A percentile compares a stretch with the other conserved stretches of the same genome.
phyloP scores from a whole-genome alignment of 805 yeast species.

The Scheffersomyces ergatensis region DNA sequence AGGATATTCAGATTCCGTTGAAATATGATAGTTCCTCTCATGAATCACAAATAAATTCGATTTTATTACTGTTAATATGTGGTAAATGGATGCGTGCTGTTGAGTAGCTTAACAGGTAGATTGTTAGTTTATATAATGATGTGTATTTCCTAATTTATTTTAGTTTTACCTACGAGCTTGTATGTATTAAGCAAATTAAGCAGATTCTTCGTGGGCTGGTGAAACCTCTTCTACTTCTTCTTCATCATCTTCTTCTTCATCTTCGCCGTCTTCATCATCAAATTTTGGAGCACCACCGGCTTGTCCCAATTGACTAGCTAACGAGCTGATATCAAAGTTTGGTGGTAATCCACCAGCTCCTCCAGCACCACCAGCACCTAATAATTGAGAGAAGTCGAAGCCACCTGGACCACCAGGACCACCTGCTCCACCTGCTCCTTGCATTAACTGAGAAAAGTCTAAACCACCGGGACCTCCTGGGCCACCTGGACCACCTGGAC shows the following conservation, averaged over 20 bases:
- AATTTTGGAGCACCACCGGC: slow-evolving; percentile 25
- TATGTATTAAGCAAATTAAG: too few relatives aligned
- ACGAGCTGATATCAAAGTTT: slow-evolving; percentile 18
- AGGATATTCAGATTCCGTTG: background rate
- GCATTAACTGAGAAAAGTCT: slow-evolving; percentile 31
- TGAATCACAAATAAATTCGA: too few relatives aligned
- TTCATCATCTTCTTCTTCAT: slow-evolving; percentile 22
- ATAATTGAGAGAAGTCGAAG: slow-evolving; percentile 26
- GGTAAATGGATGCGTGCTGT: too few relatives aligned
- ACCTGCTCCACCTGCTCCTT: slow-evolving; percentile 31
- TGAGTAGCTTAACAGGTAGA: too few relatives aligned
- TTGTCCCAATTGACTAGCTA: slow-evolving; percentile 45
- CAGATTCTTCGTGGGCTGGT: too few relatives aligned
- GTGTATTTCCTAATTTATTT: too few relatives aligned
- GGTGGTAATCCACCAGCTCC: slow-evolving; percentile 27
- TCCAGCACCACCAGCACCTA: slow-evolving; percentile 29
- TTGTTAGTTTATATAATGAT: too few relatives aligned
- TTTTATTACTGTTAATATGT: too few relatives aligned
- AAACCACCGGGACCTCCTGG: slow-evolving; percentile 18
- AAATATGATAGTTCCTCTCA: too few relatives aligned
- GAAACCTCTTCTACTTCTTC: slow-evolving; percentile 16
- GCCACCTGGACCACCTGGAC: slow-evolving; percentile 25
- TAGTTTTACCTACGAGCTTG: too few relatives aligned
- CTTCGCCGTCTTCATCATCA: slow-evolving; percentile 16
- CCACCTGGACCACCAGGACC: slow-evolving; percentile 24